Percentiles rank a stretch among this genome's conserved stretches.
Evolutionary conservation across 1,139 yeast genomes (phyloP).

Genomic region (Kurtzmaniella quercitrusa): DNA sequence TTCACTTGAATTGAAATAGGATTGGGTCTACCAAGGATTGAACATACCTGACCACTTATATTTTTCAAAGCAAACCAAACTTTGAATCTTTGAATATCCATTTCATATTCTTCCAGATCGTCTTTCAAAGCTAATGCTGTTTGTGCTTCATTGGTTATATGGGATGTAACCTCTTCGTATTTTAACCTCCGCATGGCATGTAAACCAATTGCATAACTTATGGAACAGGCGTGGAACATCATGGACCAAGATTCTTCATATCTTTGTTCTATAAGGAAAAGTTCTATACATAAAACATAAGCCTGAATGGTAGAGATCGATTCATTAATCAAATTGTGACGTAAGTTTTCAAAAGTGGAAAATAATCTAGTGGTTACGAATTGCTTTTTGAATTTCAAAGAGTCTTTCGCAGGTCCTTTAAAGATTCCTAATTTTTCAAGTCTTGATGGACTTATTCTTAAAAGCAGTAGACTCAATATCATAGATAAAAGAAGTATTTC

Average conservation of each 20-base stretch:
- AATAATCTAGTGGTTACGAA: conserved; percentile 27
- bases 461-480: conserved; percentile 38
- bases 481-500: conserved; percentile 43
- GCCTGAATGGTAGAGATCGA: conserved; percentile 45
- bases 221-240: conserved; percentile 45
- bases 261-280: conserved; percentile 43
- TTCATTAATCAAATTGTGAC: conserved; percentile 44
- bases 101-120: conserved; percentile 24
- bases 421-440: conserved; percentile 21
- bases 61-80: conserved; percentile 50
- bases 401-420: conserved; percentile 16
- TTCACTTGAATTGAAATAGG: conserved; percentile 51
- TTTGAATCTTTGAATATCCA: conserved; percentile 34
- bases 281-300: conserved; percentile 48
- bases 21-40: conserved; percentile 52
- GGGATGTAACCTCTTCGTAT: conserved; percentile 14
- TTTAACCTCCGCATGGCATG: conserved; percentile 40
- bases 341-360: conserved; percentile 35
- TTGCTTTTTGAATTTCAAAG: conserved; percentile 22
- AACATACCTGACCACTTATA: conserved; percentile 45
- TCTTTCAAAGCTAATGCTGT: conserved; percentile 8
- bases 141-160: not conserved
- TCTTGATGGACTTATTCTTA: conserved; percentile 35
- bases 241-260: conserved; percentile 49
- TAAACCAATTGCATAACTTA: conserved; percentile 49